A percentile compares a stretch with the other conserved stretches of the same genome.
phyloP scores from a whole-genome alignment of 345 rosid genomes.

The Eucalyptus cloeziana region DNA sequence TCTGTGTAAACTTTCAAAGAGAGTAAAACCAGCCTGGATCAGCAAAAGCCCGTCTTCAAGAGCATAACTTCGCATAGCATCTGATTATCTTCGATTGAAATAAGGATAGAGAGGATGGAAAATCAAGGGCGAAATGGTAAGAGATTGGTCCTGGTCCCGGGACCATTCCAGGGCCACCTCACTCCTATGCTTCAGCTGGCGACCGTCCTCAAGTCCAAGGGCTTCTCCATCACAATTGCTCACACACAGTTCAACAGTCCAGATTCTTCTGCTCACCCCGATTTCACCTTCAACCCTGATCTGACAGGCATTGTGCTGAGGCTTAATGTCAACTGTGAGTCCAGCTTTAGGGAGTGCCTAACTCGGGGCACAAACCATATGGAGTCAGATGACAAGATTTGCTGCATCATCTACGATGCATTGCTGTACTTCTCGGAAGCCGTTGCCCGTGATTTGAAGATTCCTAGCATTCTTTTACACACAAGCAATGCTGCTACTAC shows the following conservation, averaged over 20 bases:
- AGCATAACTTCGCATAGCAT: not conserved
- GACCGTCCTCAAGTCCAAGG: conserved; percentile 33
- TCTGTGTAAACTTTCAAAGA: not conserved
- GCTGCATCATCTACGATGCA: conserved; percentile 36
- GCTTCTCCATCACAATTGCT: conserved; percentile 46
- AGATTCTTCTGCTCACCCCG: conserved; percentile 11
- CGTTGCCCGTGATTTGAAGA: conserved; percentile 17
- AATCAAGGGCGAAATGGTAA: not conserved
- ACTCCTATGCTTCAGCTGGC: conserved; percentile 68
- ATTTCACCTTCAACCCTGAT: conserved; percentile 15
- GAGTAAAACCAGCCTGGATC: not conserved
- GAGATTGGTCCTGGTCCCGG: conserved; percentile 35
- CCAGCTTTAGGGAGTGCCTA: conserved; percentile 11
- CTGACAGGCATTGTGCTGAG: not conserved
- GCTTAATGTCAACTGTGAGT: conserved; percentile 24
- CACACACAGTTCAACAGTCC: conserved; percentile 27
- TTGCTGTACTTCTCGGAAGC: conserved; percentile 17
- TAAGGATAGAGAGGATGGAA: not conserved
- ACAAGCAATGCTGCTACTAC: conserved; percentile 12
- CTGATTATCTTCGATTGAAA: not conserved
- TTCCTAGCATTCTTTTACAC: conserved; percentile 27
- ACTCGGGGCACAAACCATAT: not conserved
- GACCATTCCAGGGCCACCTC: conserved; percentile 58
- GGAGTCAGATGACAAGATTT: not conserved
- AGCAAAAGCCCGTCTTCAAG: not conserved